Percentiles rank a stretch among this genome's conserved stretches.
These are phyloP conservation scores for Pyrus hybrid DNA, from an alignment of 331 rosid species.

Conservation along the genomic window DNA sequence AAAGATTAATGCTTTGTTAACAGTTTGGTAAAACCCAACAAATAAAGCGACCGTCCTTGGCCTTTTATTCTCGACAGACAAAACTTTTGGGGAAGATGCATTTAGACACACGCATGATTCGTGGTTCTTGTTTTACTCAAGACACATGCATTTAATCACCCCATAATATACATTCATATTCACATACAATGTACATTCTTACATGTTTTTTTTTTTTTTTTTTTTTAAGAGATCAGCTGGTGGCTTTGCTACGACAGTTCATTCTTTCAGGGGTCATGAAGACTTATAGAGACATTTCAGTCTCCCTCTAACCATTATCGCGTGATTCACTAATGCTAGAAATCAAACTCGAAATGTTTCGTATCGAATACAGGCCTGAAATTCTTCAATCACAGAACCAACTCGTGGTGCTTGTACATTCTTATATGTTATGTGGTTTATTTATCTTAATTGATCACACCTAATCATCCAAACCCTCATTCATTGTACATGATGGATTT, in stretches of 20 bases:
- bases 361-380: too few relatives aligned
- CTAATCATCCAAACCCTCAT: conserved; percentile 20
- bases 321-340: too few relatives aligned
- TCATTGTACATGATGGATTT: conserved; percentile 39
- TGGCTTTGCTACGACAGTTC: too few relatives aligned
- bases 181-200: conserved; percentile 28
- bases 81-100: not conserved
- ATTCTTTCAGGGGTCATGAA: too few relatives aligned
- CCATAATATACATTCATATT: too few relatives aligned
- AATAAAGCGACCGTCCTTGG: conserved; percentile 2
- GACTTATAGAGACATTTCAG: too few relatives aligned
- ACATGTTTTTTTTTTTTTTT: not conserved
- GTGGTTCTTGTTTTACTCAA: conserved; percentile 9
- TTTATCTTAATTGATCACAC: conserved; percentile 7
- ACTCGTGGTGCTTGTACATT: not conserved
- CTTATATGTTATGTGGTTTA: not conserved
- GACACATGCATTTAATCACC: conserved; percentile 27
- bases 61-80: not conserved
- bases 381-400: too few relatives aligned
- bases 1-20: not conserved
- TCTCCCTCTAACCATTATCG: fast-evolving
- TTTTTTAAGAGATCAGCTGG: too few relatives aligned
- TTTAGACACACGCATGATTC: not conserved
- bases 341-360: too few relatives aligned
- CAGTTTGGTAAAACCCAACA: conserved; percentile 15